These are phyloP conservation scores for Pythium myriotylum DNA, from an alignment of 352 stramenopile genomes.

Conservation along the genomic window DNA sequence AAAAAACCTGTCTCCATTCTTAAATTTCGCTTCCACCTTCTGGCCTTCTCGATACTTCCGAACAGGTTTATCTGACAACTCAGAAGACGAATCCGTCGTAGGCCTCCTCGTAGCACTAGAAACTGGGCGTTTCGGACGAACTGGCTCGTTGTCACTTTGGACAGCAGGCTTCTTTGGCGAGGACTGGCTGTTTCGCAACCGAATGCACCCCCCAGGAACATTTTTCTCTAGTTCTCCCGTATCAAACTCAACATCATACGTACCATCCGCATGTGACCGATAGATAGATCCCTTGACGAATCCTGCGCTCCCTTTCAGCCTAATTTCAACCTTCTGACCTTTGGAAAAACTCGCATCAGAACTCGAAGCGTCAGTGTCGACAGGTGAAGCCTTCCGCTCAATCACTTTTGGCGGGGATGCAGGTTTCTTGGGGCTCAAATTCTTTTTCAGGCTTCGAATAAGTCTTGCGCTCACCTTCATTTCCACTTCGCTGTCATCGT, in stretches of 20 bases:
- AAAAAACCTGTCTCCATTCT: slow-evolving; percentile 68
- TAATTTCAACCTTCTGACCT: slow-evolving; percentile 61
- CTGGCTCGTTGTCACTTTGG: slow-evolving; percentile 50
- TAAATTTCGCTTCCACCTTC: slow-evolving; percentile 42
- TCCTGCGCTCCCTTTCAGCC: slow-evolving; percentile 45
- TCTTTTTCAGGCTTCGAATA: slow-evolving; percentile 42
- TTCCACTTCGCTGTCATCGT: slow-evolving; percentile 72
- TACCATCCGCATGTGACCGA: slow-evolving; percentile 50
- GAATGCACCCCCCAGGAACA: slow-evolving; percentile 41
- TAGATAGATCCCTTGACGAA: slow-evolving; percentile 58
- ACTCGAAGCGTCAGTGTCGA: slow-evolving; percentile 34
- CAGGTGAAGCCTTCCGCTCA: slow-evolving; percentile 7
- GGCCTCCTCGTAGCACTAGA: slow-evolving; percentile 32
- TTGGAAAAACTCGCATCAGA: slow-evolving; percentile 45
- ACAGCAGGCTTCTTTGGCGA: slow-evolving; percentile 40
- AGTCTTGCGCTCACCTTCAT: slow-evolving; percentile 46
- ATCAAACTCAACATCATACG: slow-evolving; percentile 68
- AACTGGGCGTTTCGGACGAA: slow-evolving; percentile 42
- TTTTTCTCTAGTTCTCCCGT: slow-evolving; percentile 59
- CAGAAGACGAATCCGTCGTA: slow-evolving; percentile 36
- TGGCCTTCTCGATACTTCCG: slow-evolving; percentile 26
- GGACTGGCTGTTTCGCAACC: slow-evolving; percentile 21
- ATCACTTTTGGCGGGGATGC: slow-evolving; percentile 10
- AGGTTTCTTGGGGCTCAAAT: slow-evolving; percentile 38
- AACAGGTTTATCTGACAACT: slow-evolving; percentile 32